Conservation (phyloP, 2,329 filamentous ascomycete species). For the Dothideomycetes sp. region DNA sequence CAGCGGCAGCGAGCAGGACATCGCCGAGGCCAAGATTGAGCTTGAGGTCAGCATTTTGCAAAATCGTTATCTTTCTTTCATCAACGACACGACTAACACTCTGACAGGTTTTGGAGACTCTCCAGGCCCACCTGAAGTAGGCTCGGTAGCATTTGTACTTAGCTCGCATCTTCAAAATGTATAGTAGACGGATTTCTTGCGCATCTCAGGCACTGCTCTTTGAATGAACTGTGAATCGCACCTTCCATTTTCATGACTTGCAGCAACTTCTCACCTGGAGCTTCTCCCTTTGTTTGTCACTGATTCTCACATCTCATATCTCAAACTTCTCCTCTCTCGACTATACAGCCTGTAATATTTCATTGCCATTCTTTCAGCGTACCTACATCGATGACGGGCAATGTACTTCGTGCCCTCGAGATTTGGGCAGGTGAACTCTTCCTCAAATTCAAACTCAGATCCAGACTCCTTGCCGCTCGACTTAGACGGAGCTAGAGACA, state of each 20-base stretch:
- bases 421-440: neutral
- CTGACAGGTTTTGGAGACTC: slow-evolving; percentile 66
- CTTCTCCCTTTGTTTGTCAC: no score
- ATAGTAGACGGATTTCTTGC: slow-evolving; percentile 20
- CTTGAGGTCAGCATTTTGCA: slow-evolving; percentile 64
- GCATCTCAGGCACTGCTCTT: slow-evolving; percentile 4
- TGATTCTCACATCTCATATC: no score
- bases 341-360: neutral
- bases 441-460: slow-evolving; percentile 9
- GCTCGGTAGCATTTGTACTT: slow-evolving; percentile 34
- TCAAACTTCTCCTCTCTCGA: no score
- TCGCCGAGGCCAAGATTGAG: slow-evolving; percentile 98
- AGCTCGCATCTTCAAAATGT: slow-evolving; percentile 9
- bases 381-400: slow-evolving; percentile 5
- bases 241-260: slow-evolving; percentile 6
- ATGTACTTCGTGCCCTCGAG: slow-evolving; percentile 1
- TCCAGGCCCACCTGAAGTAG: slow-evolving; percentile 75
- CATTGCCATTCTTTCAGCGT: neutral
- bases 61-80: neutral
- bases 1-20: slow-evolving; percentile 88
- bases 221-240: slow-evolving; percentile 1
- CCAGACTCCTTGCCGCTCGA: slow-evolving; percentile 4
- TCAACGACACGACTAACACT: slow-evolving; percentile 9
- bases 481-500: slow-evolving; percentile 1
- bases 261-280: no score